Base-by-base conservation (phyloP, 192 early-diverging fungal species). In the Linnemannia exigua region DNA sequence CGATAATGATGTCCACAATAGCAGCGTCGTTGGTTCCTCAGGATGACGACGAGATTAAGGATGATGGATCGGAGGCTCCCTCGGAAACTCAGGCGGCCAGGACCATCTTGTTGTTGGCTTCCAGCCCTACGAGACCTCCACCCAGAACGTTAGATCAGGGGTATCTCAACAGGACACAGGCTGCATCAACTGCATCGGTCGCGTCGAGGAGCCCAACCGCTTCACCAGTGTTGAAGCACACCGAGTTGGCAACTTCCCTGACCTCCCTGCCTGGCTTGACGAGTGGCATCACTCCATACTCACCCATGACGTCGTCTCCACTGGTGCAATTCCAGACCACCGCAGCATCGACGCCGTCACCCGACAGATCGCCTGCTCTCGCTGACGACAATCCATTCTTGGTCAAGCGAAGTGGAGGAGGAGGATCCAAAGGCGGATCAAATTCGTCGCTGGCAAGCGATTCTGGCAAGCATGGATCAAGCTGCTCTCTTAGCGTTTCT, bases 241-340 rank as follows among this genome's bases (percentile, higher is more conserved):
- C 63, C 9, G 75, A 76, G 28, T 63, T 67, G 19, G 20, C 54
- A 12, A 28, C 35, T 63, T 17, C 74, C 7, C n/a, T 54, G 52
- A 25, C 22, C 9, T 54, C 52, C n/a, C 19, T 20, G 37, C 17
- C 54, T 3, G 14, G 28, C 9, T 37, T 41, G 31, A 28, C 72
- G 48, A 52, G 51, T 63, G 50, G 47, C 47, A 52, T 50, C 22
- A 25, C 36, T 9, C 54, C 81, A 0, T 83, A 77, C 31, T 82
- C 75, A 1, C 81, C 81, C 44, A 82, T 82, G 70, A 75, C 68
- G 1, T 77, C 75, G 3, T 82, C 81, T 19, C 81, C 81, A 15
- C 47, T 82, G 33, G 81, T 82, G 33, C 67, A 74, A 6, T 82
- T 76, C 37, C 74, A 72, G 69, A 58, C 52, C 17, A 70, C 67